A percentile compares a stretch with the other conserved stretches of the same genome.
These are phyloP conservation scores for Plasmodium gaboni DNA, from an alignment of 169 alveolate genomes.

Conservation along the genomic window DNA sequence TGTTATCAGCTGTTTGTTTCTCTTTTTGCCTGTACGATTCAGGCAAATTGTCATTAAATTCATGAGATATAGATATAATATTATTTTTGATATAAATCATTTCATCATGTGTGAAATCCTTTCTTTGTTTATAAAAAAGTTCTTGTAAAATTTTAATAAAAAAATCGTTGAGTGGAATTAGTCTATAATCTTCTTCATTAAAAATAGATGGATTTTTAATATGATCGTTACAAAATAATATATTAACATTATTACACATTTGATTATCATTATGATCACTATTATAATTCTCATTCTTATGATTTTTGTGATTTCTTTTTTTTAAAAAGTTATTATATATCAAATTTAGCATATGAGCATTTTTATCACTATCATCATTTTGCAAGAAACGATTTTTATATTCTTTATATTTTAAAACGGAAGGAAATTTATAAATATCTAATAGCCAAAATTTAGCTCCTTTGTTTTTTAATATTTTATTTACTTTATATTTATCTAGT, in stretches of 20 bases:
- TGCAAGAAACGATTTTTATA: conserved; percentile 8
- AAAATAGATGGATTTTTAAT: background rate
- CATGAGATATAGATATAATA: background rate
- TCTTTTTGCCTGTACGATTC: background rate
- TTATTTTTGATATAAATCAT: background rate
- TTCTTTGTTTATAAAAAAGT: background rate
- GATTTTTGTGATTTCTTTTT: background rate
- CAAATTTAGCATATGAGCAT: background rate
- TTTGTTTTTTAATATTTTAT: conserved; percentile 44
- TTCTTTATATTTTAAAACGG: conserved; percentile 24
- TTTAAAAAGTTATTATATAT: conserved; percentile 7
- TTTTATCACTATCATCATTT: background rate
- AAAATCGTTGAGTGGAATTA: conserved; percentile 50
- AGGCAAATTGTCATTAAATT: background rate
- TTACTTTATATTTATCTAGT: conserved; percentile 36
- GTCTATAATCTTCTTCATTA: conserved; percentile 25
- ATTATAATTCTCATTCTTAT: background rate
- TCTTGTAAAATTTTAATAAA: conserved; percentile 26
- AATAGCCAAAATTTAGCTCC: conserved; percentile 31
- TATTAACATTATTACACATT: no score
- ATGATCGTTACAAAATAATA: no score
- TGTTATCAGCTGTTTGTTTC: no score
- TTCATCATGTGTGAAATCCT: background rate
- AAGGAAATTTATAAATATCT: conserved; percentile 58
- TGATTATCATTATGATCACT: background rate